Evolutionary conservation across 2,329 filamentous ascomycete species (phyloP), one percentile per base, ranked within the genome.

Genomic region (Tolypocladium capitatum): DNA sequence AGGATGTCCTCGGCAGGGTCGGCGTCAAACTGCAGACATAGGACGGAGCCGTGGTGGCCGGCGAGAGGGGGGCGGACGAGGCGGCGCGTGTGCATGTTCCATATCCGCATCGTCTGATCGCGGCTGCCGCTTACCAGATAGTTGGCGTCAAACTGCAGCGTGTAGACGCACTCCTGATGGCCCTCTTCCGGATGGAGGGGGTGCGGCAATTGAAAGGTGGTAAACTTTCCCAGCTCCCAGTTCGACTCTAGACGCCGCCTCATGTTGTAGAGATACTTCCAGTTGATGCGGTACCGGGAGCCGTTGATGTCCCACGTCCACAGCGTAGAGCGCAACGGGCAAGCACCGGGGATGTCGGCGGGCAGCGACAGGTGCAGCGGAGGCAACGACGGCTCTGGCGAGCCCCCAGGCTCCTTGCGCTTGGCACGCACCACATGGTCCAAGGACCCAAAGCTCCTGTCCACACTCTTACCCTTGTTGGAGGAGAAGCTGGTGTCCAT

Each of bases 1-100:
- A 98, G 84, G 35, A 98, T 69, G 58, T 97, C 91, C 60, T 97
- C 86, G 14, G 85, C 79, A 0, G 87, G 84, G 46, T 84, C 80
- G 4, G 90, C 83, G 60, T 98, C 92, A 60, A 97, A 98, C 59
- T 98, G 92, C 28, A 98, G 73, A 60, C 92, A 98, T 11, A 98
- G 69, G 1, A 98, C 92, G 1, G 91, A 97, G 14, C 88, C 90
- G 11, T 66, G 69, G 61, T 98, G 92, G 3, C 86, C 90, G 5
- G 68, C 60, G 9, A 98, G 69, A 1, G 89, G 87, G n/a, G 74
- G 72, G 32, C 83, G 74, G 18, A 83, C 71, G n/a, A 96, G 71
- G 33, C 91, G 79, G 49, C 84, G 81, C 0, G 85, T 94, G 41
- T 86, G 78, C 53, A 97, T 70, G 62, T 94, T 81, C 92, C 92